Evolutionary conservation across 805 yeast species (phyloP).

Genomic region (Lipomyces sp.): DNA sequence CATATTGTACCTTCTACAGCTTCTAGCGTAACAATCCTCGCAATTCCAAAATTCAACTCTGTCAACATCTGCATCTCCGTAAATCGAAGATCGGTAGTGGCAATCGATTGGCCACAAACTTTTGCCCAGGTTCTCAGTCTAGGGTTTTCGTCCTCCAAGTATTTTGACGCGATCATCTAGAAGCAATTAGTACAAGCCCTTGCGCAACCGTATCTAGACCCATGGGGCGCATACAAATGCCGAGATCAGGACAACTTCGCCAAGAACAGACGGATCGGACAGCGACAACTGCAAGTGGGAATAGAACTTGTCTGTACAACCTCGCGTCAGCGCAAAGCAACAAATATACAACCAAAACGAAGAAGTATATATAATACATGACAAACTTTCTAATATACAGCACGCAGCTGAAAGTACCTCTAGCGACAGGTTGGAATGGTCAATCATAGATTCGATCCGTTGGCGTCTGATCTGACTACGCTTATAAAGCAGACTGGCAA

Average conservation of each 20-base stretch:
- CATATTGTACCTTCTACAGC: background rate
- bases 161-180: constrained; percentile 1
- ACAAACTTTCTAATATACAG: background rate
- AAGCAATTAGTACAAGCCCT: background rate
- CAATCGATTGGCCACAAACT: background rate
- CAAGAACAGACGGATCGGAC: background rate
- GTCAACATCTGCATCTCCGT: background rate
- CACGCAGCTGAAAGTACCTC: constrained; percentile 2
- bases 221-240: background rate
- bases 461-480: constrained; percentile 5
- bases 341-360: background rate
- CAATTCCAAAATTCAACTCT: background rate
- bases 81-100: background rate
- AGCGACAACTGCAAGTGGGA: background rate
- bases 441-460: background rate
- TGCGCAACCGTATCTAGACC: background rate
- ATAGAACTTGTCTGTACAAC: background rate
- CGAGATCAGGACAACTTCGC: constrained; percentile 6
- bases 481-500: constrained; percentile 2
- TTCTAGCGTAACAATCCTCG: background rate
- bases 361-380: background rate
- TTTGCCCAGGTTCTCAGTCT: background rate
- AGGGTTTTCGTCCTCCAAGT: background rate
- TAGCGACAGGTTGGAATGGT: background rate
- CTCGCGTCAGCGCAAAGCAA: background rate